phyloP scores from a whole-genome alignment of 2,329 filamentous ascomycete species.

The Penicillium frequentans region DNA sequence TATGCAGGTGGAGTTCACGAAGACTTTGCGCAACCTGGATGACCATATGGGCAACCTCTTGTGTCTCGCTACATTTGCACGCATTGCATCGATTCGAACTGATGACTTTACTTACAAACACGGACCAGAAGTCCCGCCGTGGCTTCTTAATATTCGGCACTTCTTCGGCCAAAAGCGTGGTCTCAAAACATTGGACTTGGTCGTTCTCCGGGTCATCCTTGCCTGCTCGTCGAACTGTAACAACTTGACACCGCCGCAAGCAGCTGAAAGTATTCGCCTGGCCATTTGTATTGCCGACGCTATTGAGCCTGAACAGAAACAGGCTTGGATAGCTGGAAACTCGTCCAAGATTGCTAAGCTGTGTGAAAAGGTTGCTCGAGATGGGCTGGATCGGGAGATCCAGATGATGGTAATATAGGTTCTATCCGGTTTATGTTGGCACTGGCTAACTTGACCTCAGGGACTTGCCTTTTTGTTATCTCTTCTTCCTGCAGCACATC shows the following conservation, averaged over 20 bases:
- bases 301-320: conserved; percentile 33
- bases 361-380: conserved; percentile 36
- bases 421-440: not conserved
- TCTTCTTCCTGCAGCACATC: conserved; percentile 22
- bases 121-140: conserved; percentile 22
- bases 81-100: conserved; percentile 26
- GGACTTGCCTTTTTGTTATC: conserved; percentile 32
- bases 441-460: conserved; percentile 15
- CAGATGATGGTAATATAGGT: conserved; percentile 34
- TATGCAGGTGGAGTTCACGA: conserved; percentile 39
- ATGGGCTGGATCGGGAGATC: conserved; percentile 28
- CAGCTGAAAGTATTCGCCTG: conserved; percentile 37
- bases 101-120: conserved; percentile 8
- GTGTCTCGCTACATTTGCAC: conserved; percentile 43
- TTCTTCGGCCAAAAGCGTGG: conserved; percentile 42
- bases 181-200: conserved; percentile 42
- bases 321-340: conserved; percentile 35
- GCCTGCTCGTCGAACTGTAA: conserved; percentile 40
- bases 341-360: conserved; percentile 37
- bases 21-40: conserved; percentile 39
- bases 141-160: conserved; percentile 37
- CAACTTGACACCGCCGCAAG: conserved; percentile 25
- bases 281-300: conserved; percentile 37
- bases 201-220: conserved; percentile 41
- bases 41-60: conserved; percentile 42